Conservation (phyloP, 805 yeast genomes). For the Candida alai region DNA sequence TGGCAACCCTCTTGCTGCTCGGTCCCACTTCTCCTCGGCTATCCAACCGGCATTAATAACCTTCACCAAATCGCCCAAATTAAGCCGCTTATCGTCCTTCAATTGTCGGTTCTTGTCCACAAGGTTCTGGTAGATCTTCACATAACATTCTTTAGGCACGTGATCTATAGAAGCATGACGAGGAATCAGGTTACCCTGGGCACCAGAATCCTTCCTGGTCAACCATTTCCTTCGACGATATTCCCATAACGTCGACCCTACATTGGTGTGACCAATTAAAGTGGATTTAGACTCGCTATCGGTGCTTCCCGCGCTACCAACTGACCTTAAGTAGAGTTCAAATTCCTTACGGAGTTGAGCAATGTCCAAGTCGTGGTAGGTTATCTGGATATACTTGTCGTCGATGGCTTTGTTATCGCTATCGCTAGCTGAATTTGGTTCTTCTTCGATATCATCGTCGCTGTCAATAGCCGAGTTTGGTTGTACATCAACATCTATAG, state of each 20-base stretch:
- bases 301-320: not conserved
- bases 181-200: slow-evolving; percentile 16
- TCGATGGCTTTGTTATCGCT: no score
- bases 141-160: slow-evolving; percentile 49
- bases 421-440: slow-evolving; percentile 1
- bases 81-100: slow-evolving; percentile 56
- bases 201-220: no score
- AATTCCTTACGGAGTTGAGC: slow-evolving; percentile 25
- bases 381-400: slow-evolving; percentile 6
- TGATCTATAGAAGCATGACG: slow-evolving; percentile 20
- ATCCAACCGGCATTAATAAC: slow-evolving; percentile 85
- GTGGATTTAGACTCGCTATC: slow-evolving; percentile 5
- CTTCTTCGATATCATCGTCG: slow-evolving; percentile 11
- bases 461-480: slow-evolving; percentile 1
- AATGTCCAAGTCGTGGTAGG: slow-evolving; percentile 24
- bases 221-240: slow-evolving; percentile 68
- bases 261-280: slow-evolving; percentile 14
- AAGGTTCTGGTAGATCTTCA: slow-evolving; percentile 62
- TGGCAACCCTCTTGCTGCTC: slow-evolving; percentile 40
- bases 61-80: slow-evolving; percentile 65
- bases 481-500: slow-evolving; percentile 7
- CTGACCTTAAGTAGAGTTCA: slow-evolving; percentile 15
- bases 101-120: slow-evolving; percentile 68
- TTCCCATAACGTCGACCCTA: slow-evolving; percentile 68
- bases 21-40: slow-evolving; percentile 70